phyloP scores from a whole-genome alignment of 192 early-diverging fungal species.

The Geranomyces michiganensis region DNA sequence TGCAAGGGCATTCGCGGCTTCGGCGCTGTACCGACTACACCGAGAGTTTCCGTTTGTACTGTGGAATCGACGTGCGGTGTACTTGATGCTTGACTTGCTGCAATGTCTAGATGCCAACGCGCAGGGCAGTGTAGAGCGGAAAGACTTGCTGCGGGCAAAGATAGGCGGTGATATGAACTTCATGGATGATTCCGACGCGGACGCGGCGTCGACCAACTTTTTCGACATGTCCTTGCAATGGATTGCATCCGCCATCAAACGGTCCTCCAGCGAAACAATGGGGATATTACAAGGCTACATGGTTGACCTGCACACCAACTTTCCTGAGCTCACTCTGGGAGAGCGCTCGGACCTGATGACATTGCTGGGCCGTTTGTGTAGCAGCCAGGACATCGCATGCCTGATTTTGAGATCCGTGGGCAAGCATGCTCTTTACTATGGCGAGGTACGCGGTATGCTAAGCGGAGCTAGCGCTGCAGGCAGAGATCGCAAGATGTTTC shows the following conservation, averaged over 20 bases:
- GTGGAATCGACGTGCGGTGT: slow-evolving; percentile 70
- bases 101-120: slow-evolving; percentile 32
- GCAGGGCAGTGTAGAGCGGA: slow-evolving; percentile 57
- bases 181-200: slow-evolving; percentile 42
- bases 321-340: slow-evolving; percentile 40
- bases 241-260: slow-evolving; percentile 38
- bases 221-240: slow-evolving; percentile 36
- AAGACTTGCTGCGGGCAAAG: slow-evolving; percentile 28
- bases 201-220: slow-evolving; percentile 40
- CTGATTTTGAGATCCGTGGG: slow-evolving; percentile 42
- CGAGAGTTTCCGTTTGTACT: slow-evolving; percentile 78
- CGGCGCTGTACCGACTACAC: slow-evolving; percentile 57
- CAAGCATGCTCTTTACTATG: slow-evolving; percentile 47
- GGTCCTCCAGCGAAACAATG: slow-evolving; percentile 48
- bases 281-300: slow-evolving; percentile 53
- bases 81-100: slow-evolving; percentile 80
- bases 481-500: background rate
- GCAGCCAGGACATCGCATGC: slow-evolving; percentile 43
- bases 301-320: slow-evolving; percentile 52
- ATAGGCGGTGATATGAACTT: slow-evolving; percentile 39
- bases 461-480: background rate
- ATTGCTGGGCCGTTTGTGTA: slow-evolving; percentile 48
- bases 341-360: slow-evolving; percentile 41
- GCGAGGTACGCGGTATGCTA: slow-evolving; percentile 51
- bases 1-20: slow-evolving; percentile 44